Percentiles rank a stretch among this genome's conserved stretches.
phyloP scores from a whole-genome alignment of 1,139 yeast genomes.

The Geotrichum cucujoidarum region DNA sequence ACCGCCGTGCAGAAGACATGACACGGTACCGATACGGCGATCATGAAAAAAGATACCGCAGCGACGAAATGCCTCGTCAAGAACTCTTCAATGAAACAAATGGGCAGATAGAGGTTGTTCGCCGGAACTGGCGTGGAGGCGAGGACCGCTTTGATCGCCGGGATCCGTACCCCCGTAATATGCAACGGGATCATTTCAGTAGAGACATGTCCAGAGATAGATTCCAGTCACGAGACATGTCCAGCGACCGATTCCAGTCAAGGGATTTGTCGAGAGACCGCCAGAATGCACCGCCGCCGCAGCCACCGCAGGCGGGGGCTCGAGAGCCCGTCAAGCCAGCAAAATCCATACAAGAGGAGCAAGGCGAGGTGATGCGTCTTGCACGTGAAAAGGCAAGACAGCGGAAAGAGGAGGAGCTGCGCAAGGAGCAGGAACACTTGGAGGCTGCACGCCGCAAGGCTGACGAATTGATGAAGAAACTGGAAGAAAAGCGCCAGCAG shows the following conservation, averaged over 20 bases:
- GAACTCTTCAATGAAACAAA: conserved; percentile 35
- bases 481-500: conserved; percentile 8
- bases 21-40: conserved; percentile 30
- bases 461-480: conserved; percentile 25
- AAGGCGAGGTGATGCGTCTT: conserved; percentile 34
- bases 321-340: neutral
- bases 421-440: conserved; percentile 31
- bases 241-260: neutral
- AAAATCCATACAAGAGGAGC: conserved; percentile 28
- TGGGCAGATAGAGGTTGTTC: conserved; percentile 30
- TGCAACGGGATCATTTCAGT: neutral
- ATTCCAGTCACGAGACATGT: neutral
- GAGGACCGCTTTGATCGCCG: neutral
- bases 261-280: neutral
- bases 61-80: conserved; percentile 29
- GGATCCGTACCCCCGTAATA: neutral
- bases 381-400: conserved; percentile 19
- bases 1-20: conserved; percentile 19
- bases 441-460: conserved; percentile 30
- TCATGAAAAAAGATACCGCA: conserved; percentile 31
- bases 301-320: too few species aligned
- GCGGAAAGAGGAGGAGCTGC: conserved; percentile 35
- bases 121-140: neutral
- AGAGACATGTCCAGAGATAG: neutral
- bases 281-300: neutral